These are phyloP conservation scores for Hanseniaspora hatyaiensis DNA, from an alignment of 805 yeast genomes.

Conservation along the genomic window DNA sequence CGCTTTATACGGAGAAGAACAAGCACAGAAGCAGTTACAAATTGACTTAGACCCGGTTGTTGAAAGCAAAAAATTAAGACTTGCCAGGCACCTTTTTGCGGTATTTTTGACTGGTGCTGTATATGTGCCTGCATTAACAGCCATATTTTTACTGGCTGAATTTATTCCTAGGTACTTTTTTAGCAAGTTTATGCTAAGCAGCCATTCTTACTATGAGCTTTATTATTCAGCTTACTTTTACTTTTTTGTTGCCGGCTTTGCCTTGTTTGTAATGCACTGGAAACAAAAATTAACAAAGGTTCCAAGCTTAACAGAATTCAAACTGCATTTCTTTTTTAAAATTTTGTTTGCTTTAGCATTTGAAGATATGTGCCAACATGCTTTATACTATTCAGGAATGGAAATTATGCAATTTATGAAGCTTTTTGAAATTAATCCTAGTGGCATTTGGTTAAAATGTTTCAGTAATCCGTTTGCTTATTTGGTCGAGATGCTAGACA, in stretches of 20 bases:
- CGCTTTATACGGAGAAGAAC: too few relatives aligned
- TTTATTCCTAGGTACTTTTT: not conserved
- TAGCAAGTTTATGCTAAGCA: not conserved
- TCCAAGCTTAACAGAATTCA: too few relatives aligned
- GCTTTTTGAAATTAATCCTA: too few relatives aligned
- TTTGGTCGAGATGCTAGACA: not conserved
- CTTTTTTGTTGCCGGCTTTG: not conserved
- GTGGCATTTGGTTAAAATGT: not conserved
- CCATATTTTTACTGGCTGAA: not conserved
- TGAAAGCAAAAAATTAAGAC: not conserved
- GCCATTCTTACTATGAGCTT: not conserved
- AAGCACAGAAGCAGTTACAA: too few relatives aligned
- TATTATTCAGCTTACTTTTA: not conserved
- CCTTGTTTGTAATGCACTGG: not conserved
- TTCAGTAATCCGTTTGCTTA: not conserved
- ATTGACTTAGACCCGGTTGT: too few relatives aligned
- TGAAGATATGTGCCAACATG: too few relatives aligned
- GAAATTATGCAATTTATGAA: too few relatives aligned
- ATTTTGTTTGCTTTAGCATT: too few relatives aligned
- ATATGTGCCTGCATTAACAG: not conserved
- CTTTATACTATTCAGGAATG: too few relatives aligned
- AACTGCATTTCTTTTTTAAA: too few relatives aligned
- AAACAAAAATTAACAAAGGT: too few relatives aligned
- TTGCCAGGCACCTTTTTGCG: not conserved
- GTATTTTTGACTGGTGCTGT: too few relatives aligned